Evolutionary conservation across 2,329 filamentous ascomycete genomes (phyloP).

Genomic region (Gnomoniopsis sp.): DNA sequence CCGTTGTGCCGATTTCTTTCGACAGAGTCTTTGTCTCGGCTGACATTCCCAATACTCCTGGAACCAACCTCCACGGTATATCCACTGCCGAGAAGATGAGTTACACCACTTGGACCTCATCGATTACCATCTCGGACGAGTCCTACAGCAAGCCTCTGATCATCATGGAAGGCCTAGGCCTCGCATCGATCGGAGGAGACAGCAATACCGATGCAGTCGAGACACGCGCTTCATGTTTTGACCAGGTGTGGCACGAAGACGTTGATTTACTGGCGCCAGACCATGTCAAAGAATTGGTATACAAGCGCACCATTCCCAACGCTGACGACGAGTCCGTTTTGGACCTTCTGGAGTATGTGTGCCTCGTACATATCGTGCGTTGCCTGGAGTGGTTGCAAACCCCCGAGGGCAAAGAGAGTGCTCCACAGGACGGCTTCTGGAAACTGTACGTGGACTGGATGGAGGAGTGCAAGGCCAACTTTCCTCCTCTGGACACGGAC

Average conservation of each 20-base stretch:
- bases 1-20: conserved; percentile 1
- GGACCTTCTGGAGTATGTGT: conserved; percentile 8
- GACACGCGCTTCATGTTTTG: conserved; percentile 2
- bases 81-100: conserved; percentile 4
- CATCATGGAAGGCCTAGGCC: neutral
- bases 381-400: conserved; percentile 1
- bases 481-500: neutral
- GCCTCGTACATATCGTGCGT: neutral
- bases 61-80: neutral
- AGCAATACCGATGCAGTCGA: neutral
- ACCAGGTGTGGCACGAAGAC: conserved; percentile 5
- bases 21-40: conserved; percentile 9
- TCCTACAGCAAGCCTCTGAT: neutral
- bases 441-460: conserved; percentile 6
- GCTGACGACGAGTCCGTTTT: conserved; percentile 2
- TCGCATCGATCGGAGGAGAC: conserved; percentile 1
- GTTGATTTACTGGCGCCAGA: neutral
- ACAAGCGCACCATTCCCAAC: conserved; percentile 3
- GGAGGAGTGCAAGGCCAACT: neutral
- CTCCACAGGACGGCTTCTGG: conserved; percentile 1
- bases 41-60: neutral
- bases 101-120: conserved; percentile 4
- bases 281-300: conserved; percentile 5
- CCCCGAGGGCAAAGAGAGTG: neutral
- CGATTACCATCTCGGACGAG: neutral